These are phyloP conservation scores for Mortierella sp. DNA, from an alignment of 371 early-diverging fungal species.

Conservation along the genomic window DNA sequence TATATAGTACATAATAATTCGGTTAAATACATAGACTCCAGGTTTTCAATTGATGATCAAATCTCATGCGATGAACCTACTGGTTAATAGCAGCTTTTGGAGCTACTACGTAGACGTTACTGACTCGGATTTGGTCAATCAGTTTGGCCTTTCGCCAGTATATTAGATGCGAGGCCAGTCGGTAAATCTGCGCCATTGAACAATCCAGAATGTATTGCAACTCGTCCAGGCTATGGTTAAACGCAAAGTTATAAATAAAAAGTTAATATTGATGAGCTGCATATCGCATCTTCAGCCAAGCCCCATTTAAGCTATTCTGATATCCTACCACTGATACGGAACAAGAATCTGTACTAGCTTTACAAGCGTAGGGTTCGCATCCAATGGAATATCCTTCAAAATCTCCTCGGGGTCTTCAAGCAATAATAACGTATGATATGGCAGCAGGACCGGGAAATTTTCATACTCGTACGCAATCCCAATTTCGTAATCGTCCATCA, in stretches of 20 bases:
- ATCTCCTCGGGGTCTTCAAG: conserved; percentile 89
- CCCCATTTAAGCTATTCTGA: too few species aligned
- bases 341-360: conserved; percentile 89
- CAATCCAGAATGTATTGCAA: conserved; percentile 87
- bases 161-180: conserved; percentile 89
- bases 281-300: too few species aligned
- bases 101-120: conserved; percentile 86
- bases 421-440: conserved; percentile 88
- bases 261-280: background rate
- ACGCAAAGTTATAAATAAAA: background rate
- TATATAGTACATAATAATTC: background rate
- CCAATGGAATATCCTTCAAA: conserved; percentile 79
- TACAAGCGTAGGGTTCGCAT: conserved; percentile 87
- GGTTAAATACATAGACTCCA: too few species aligned
- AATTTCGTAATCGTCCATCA: conserved; percentile 60
- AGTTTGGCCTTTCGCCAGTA: conserved; percentile 93
- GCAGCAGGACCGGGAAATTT: conserved; percentile 81
- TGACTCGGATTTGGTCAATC: conserved; percentile 82
- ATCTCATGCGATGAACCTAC: conserved; percentile 56
- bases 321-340: conserved; percentile 80
- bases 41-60: background rate
- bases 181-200: conserved; percentile 90
- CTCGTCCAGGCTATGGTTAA: conserved; percentile 73
- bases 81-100: conserved; percentile 72
- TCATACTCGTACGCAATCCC: conserved; percentile 69